Evolutionary conservation across 2,329 filamentous ascomycete species (phyloP).

Genomic region (Neofusicoccum sp.): DNA sequence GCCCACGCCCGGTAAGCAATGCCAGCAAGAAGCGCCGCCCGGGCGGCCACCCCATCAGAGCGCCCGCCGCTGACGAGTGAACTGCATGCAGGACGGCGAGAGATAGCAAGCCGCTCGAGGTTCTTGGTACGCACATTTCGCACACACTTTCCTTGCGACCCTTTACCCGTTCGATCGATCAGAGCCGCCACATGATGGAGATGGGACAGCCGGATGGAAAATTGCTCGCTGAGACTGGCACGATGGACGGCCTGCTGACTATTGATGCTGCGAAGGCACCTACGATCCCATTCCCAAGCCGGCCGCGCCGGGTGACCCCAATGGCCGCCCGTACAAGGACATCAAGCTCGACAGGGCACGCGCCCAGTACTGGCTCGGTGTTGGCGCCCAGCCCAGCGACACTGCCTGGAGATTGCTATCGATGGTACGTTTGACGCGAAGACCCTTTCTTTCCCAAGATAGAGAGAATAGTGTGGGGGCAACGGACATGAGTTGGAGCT

Average conservation of each 20-base stretch:
- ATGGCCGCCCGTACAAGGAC: slow-evolving; percentile 76
- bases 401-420: slow-evolving; percentile 81
- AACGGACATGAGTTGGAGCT: neutral
- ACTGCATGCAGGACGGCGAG: slow-evolving; percentile 68
- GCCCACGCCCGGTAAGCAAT: slow-evolving; percentile 77
- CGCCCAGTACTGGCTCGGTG: slow-evolving; percentile 93
- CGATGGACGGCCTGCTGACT: neutral
- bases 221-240: too few species aligned
- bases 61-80: neutral
- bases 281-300: slow-evolving; percentile 60
- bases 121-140: slow-evolving; percentile 69
- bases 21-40: neutral
- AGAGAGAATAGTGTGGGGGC: neutral
- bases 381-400: slow-evolving; percentile 91
- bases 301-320: slow-evolving; percentile 48
- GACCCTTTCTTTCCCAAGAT: neutral
- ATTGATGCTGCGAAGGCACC: slow-evolving; percentile 52
- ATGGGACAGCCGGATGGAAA: neutral
- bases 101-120: slow-evolving; percentile 86
- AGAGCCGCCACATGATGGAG: neutral
- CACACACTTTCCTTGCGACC: slow-evolving; percentile 50
- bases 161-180: slow-evolving; percentile 31
- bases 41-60: neutral
- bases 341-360: slow-evolving; percentile 79
- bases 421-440: slow-evolving; percentile 58